A percentile compares a stretch with the other conserved stretches of the same genome.
Conservation (phyloP, 208 protist genomes). For the Leishmania lainsoni region DNA sequence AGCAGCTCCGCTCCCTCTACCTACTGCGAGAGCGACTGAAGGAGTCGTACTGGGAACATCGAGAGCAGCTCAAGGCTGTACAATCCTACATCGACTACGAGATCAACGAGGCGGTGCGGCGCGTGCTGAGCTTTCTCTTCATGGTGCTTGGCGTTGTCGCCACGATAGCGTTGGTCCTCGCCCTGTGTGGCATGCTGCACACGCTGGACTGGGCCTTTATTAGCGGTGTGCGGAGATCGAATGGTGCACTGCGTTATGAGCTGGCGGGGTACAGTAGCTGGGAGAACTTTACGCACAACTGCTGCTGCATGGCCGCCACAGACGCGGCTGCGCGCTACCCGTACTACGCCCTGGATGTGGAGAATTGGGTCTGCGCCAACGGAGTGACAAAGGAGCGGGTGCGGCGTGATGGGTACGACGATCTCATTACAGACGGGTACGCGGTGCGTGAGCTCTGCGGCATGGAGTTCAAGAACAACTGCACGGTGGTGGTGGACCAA, state of each 20-base stretch:
- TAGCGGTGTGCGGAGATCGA: conserved; percentile 26
- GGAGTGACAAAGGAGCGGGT: conserved; percentile 77
- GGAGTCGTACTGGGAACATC: conserved; percentile 44
- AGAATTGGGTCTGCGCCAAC: conserved; percentile 77
- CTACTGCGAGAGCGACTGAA: conserved; percentile 56
- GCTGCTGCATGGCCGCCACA: conserved; percentile 57
- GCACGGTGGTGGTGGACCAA: conserved; percentile 28
- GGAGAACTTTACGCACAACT: conserved; percentile 55
- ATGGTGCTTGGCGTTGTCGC: conserved; percentile 49
- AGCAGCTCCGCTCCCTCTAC: conserved; percentile 49
- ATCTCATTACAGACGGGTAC: conserved; percentile 44
- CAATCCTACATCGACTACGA: conserved; percentile 63
- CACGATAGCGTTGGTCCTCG: conserved; percentile 45
- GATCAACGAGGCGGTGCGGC: conserved; percentile 43
- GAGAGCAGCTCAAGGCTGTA: conserved; percentile 36
- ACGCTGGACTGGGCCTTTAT: conserved; percentile 43
- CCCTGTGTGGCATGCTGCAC: conserved; percentile 55
- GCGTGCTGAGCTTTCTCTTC: conserved; percentile 54
- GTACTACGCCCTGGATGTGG: conserved; percentile 64
- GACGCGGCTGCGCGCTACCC: conserved; percentile 35
- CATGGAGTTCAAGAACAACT: conserved; percentile 62
- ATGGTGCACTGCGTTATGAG: conserved; percentile 24
- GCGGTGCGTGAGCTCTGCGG: conserved; percentile 63
- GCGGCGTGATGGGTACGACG: conserved; percentile 46
- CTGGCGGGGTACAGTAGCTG: conserved; percentile 64